Evolutionary conservation across 2,329 filamentous ascomycete genomes (phyloP).

Genomic region (Neofusicoccum cordaticola): DNA sequence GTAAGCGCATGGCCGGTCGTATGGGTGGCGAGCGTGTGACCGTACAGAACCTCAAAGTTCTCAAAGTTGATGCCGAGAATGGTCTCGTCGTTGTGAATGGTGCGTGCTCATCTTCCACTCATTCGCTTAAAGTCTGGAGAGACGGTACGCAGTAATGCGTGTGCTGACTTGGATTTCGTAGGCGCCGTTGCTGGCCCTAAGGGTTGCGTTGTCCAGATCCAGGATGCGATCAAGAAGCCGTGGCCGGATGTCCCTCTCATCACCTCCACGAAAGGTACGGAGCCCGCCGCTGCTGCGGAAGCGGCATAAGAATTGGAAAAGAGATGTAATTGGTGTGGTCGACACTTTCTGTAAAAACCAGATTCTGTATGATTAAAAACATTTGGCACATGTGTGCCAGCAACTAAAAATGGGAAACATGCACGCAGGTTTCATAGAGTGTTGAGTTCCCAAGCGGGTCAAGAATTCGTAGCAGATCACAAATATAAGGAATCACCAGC

Average conservation of each 20-base stretch:
- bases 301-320: conserved; percentile 8
- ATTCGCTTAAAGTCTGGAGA: not conserved
- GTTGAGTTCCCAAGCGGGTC: no score
- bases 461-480: no score
- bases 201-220: conserved; percentile 76
- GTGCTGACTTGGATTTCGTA: conserved; percentile 26
- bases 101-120: conserved; percentile 29
- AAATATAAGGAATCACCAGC: no score
- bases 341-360: not conserved
- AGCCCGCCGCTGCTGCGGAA: conserved; percentile 7
- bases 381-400: no score
- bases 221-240: conserved; percentile 88
- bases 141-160: not conserved
- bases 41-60: conserved; percentile 83
- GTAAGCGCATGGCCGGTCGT: conserved; percentile 95
- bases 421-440: no score
- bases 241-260: conserved; percentile 49
- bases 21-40: conserved; percentile 92
- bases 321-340: not conserved
- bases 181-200: conserved; percentile 82
- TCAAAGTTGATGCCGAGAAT: conserved; percentile 82
- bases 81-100: conserved; percentile 88
- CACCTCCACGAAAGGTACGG: not conserved
- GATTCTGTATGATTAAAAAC: not conserved
- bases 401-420: no score